A percentile compares a stretch with the other conserved stretches of the same genome.
Evolutionary conservation across 2,329 filamentous ascomycete species (phyloP).

Genomic region (Xylariales sp.): DNA sequence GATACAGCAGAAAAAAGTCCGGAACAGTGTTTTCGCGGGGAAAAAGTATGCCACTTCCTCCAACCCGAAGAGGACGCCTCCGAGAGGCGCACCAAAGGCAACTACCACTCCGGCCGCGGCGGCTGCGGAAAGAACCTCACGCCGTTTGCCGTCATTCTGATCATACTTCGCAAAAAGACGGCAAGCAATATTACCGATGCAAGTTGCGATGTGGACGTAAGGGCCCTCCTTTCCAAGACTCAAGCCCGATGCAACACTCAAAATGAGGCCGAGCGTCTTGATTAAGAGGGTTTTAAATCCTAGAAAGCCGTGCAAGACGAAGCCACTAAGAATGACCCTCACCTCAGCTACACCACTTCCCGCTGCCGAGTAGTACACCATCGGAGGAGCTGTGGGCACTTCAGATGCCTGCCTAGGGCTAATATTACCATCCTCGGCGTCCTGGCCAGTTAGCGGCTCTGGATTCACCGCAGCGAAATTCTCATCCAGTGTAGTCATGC

Average conservation of each 20-base stretch:
- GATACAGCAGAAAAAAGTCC: slow-evolving; percentile 98
- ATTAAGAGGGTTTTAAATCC: slow-evolving; percentile 81
- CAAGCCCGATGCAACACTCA: slow-evolving; percentile 88
- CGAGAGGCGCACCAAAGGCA: slow-evolving; percentile 83
- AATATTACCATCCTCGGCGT: slow-evolving; percentile 37
- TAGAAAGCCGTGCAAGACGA: slow-evolving; percentile 92
- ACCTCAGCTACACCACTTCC: slow-evolving; percentile 97
- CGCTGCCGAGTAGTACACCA: slow-evolving; percentile 93
- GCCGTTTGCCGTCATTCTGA: slow-evolving; percentile 86
- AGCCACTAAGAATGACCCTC: slow-evolving; percentile 95
- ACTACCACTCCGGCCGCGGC: slow-evolving; percentile 91
- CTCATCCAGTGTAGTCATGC: slow-evolving; percentile 85
- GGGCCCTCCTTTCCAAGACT: slow-evolving; percentile 93
- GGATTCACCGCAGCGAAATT: slow-evolving; percentile 70
- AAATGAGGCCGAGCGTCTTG: slow-evolving; percentile 77
- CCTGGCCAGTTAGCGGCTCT: slow-evolving; percentile 31
- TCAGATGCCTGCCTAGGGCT: slow-evolving; percentile 28
- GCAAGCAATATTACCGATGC: slow-evolving; percentile 91
- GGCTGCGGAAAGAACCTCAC: slow-evolving; percentile 89
- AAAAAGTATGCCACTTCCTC: slow-evolving; percentile 98
- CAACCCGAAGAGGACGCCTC: slow-evolving; percentile 85
- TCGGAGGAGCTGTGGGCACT: slow-evolving; percentile 50
- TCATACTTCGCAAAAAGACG: slow-evolving; percentile 94
- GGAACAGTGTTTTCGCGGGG: slow-evolving; percentile 92
- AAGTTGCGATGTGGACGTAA: slow-evolving; percentile 95